Base-by-base conservation (phyloP, 176 grass and related monocot genomes). In the Bothriochloa decipiens region DNA sequence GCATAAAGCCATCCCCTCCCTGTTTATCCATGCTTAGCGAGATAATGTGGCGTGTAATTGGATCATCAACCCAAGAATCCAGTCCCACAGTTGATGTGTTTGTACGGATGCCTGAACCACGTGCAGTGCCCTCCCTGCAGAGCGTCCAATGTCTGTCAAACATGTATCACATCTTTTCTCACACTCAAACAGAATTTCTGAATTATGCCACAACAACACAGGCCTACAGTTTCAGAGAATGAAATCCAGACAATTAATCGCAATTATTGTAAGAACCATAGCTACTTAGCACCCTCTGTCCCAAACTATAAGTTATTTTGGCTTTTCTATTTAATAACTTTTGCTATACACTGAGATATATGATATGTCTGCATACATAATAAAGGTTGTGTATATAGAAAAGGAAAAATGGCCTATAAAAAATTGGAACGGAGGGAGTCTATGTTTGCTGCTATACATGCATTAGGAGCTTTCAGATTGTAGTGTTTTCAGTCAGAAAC, bases 11-110 rank as follows among this genome's bases (percentile, higher is more conserved):
- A 61, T 74, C 47, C 6, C 55, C 80, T 58, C 83, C 83, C 77
- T 88, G 86, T 87, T 70, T 86, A 42, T 60, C 49, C 14, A 98
- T 87, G 65, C 65, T 65, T 66, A 98, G 89, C 4, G 96, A 84
- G 74, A 93, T 90, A 62, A 98, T 85, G 45, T 98, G 87, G 57
- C 87, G 96, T 41, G 91, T 90, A 60, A 98, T 89, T 6, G 96
- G 96, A 73, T 98, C 96, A 86, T 98, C 96, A 4, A 98, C 85
- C 90, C 89, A 98, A 39, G 91, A 95, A 92, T 98, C 96, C 1
- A 83, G 95, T 70, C 91, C 92, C 18, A 67, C 60, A 74, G 80
- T 69, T 79, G 96, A 98, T 27, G 72, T 23, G 11, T 49, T 86
- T 53, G 88, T 87, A 13, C 93, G 89, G 71, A 93, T 87, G 32